Conservation (phyloP, 805 yeast genomes). For the Ogataea nakhonphanomensis region DNA sequence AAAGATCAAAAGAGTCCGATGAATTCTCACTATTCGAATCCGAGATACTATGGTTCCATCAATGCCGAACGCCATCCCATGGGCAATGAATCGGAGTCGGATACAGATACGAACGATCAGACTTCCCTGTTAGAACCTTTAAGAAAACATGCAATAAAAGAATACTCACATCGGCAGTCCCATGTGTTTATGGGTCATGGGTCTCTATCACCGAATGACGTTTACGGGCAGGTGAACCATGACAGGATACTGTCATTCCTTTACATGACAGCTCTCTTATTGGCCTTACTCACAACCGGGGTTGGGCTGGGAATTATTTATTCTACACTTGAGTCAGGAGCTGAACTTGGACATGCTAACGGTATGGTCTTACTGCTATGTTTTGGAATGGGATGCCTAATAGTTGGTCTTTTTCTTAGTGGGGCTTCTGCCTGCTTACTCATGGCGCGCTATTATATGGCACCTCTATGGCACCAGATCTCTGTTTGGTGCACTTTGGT, state of each 20-base stretch:
- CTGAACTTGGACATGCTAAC: conserved; percentile 8
- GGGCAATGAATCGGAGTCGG: conserved; percentile 13
- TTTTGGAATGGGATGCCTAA: conserved; percentile 38
- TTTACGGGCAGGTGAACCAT: conserved; percentile 30
- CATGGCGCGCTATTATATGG: conserved; percentile 36
- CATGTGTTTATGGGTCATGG: conserved; percentile 14
- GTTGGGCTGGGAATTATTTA: conserved; percentile 43
- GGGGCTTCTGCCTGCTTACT: conserved; percentile 44
- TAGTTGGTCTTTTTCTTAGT: conserved; percentile 40
- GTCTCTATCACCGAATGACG: conserved; percentile 13
- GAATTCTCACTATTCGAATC: not conserved
- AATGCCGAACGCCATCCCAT: conserved; percentile 4
- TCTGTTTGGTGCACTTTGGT: conserved; percentile 42
- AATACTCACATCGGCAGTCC: not conserved
- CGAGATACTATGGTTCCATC: conserved; percentile 15
- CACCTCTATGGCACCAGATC: conserved; percentile 41
- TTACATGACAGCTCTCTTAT: conserved; percentile 38
- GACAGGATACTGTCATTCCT: conserved; percentile 43
- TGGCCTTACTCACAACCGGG: conserved; percentile 41
- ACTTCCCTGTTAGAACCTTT: not conserved
- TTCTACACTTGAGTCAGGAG: conserved; percentile 18
- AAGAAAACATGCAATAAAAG: not conserved
- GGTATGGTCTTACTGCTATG: conserved; percentile 29
- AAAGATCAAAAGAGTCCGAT: conserved; percentile 5
- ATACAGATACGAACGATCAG: conserved; percentile 18